These are phyloP conservation scores for Ceratocystis cacaofunesta DNA, from an alignment of 2,329 filamentous ascomycete species.

Conservation along the genomic window DNA sequence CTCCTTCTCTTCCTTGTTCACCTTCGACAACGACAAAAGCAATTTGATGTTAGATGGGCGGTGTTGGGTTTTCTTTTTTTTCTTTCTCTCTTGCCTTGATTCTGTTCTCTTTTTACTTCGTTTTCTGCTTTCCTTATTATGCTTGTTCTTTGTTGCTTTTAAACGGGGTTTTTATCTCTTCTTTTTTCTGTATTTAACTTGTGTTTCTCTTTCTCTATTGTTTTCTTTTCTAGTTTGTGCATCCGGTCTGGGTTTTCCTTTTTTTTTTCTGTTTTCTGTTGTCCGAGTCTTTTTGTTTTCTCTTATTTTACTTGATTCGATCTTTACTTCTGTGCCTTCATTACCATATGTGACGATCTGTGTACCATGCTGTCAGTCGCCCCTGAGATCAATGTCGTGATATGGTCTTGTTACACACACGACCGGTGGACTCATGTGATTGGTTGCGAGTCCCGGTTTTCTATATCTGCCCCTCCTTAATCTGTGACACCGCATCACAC, in stretches of 20 bases:
- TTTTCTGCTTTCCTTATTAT: slow-evolving; percentile 20
- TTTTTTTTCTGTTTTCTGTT: slow-evolving; percentile 16
- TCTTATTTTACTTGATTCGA: slow-evolving; percentile 12
- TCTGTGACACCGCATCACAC: no score
- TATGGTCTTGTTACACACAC: no score
- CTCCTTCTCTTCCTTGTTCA: not conserved
- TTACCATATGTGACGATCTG: not conserved
- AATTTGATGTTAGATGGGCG: slow-evolving; percentile 13
- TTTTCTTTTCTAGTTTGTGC: slow-evolving; percentile 4
- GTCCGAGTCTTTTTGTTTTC: no score
- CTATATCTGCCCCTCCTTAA: no score
- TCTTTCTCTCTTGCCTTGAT: slow-evolving; percentile 22
- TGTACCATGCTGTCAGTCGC: no score
- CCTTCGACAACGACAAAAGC: slow-evolving; percentile 5
- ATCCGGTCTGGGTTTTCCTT: slow-evolving; percentile 11
- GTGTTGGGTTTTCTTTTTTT: slow-evolving; percentile 12
- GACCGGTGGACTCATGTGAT: no score
- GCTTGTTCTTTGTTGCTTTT: not conserved
- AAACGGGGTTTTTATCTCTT: slow-evolving; percentile 23
- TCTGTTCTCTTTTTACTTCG: slow-evolving; percentile 24
- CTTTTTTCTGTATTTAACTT: slow-evolving; percentile 19
- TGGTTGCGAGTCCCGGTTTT: no score
- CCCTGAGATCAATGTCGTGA: no score
- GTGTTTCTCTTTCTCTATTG: not conserved
- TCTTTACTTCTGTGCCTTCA: not conserved